A percentile compares a stretch with the other conserved stretches of the same genome.
These are phyloP conservation scores for Gigaspora rosea DNA, from an alignment of 192 early-diverging fungal genomes.

Conservation along the genomic window DNA sequence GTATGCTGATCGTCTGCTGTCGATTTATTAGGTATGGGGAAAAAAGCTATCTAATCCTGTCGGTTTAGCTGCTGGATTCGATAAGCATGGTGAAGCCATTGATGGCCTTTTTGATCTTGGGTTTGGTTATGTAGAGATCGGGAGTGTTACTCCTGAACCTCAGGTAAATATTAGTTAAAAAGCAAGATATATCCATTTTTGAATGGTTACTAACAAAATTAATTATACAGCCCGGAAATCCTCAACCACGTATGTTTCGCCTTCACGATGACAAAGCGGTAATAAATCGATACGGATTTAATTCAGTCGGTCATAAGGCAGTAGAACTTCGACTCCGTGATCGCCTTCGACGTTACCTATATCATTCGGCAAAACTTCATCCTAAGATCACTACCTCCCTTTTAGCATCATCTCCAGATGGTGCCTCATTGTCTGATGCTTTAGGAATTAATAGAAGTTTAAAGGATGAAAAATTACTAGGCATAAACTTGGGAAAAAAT, in stretches of 20 bases:
- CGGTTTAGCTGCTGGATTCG: conserved; percentile 87
- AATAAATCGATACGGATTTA: conserved; percentile 92
- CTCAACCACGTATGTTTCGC: conserved; percentile 83
- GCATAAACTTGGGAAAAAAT: conserved; percentile 90
- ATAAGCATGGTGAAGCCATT: conserved; percentile 89
- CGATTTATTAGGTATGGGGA: conserved; percentile 62
- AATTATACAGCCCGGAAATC: conserved; percentile 67
- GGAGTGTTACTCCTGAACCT: conserved; percentile 81
- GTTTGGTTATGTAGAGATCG: conserved; percentile 90
- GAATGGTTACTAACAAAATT: neutral
- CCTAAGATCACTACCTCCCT: conserved; percentile 48
- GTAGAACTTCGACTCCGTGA: conserved; percentile 67
- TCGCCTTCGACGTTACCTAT: conserved; percentile 68
- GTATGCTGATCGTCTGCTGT: neutral
- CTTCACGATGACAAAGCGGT: conserved; percentile 70
- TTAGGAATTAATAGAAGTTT: conserved; percentile 60
- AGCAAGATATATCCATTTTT: neutral
- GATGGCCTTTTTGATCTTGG: conserved; percentile 83
- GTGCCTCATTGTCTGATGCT: conserved; percentile 42
- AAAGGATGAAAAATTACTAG: conserved; percentile 60
- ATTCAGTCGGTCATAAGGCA: conserved; percentile 73
- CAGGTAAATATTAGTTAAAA: conserved; percentile 53
- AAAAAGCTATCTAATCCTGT: conserved; percentile 77
- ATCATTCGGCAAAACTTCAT: conserved; percentile 47
- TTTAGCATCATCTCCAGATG: conserved; percentile 37